These are phyloP conservation scores for Trichoderma asperellum DNA, from an alignment of 2,329 filamentous ascomycete species.

Conservation along the genomic window DNA sequence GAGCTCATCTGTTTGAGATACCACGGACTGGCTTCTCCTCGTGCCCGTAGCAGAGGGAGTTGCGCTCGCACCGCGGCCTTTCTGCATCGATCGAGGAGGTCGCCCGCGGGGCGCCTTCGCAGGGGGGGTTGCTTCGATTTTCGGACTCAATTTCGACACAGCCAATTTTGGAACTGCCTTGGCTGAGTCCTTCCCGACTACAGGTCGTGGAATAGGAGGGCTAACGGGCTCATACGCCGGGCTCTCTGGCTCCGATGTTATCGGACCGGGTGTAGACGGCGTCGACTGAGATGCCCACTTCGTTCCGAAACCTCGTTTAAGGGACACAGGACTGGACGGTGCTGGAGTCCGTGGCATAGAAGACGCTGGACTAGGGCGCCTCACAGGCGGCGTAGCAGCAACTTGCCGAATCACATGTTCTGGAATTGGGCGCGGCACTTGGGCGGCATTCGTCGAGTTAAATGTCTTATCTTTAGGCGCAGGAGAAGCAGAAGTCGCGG, in stretches of 20 bases:
- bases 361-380: conserved; percentile 39
- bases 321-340: conserved; percentile 36
- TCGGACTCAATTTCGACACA: conserved; percentile 38
- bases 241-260: conserved; percentile 48
- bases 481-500: conserved; percentile 35
- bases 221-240: conserved; percentile 64
- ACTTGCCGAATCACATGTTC: conserved; percentile 49
- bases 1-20: conserved; percentile 54
- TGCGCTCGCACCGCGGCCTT: conserved; percentile 41
- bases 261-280: conserved; percentile 58
- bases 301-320: conserved; percentile 53
- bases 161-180: conserved; percentile 41
- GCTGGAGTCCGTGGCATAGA: conserved; percentile 44
- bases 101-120: conserved; percentile 40
- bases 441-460: conserved; percentile 38
- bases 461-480: conserved; percentile 39
- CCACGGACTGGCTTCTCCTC: conserved; percentile 51
- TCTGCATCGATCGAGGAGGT: conserved; percentile 44
- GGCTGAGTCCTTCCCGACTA: conserved; percentile 37
- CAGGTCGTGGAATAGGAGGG: conserved; percentile 52
- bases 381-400: conserved; percentile 41
- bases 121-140: conserved; percentile 32
- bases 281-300: conserved; percentile 63
- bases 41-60: conserved; percentile 44
- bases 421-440: conserved; percentile 45